phyloP scores from a whole-genome alignment of 805 yeast genomes.

The Debaryomyces tyrocola region DNA sequence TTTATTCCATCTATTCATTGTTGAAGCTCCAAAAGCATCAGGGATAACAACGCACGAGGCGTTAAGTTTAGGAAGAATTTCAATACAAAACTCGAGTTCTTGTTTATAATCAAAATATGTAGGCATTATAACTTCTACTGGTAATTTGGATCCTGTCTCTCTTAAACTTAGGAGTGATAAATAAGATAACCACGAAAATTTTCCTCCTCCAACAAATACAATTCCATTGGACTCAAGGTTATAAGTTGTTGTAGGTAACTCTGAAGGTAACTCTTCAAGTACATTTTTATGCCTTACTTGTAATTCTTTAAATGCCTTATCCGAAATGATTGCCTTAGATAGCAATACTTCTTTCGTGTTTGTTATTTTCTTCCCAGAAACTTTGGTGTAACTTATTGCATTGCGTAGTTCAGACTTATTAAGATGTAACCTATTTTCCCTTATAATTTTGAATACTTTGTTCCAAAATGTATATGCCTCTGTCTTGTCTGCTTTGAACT shows the following conservation, averaged over 20 bases:
- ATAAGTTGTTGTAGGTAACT: constrained; percentile 18
- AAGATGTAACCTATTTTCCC: constrained; percentile 14
- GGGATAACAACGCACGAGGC: constrained; percentile 65
- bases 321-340: constrained; percentile 25
- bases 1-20: constrained; percentile 31
- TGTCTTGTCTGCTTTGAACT: too few species aligned
- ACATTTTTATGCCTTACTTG: constrained; percentile 21
- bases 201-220: constrained; percentile 36
- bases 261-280: constrained; percentile 20
- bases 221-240: constrained; percentile 26
- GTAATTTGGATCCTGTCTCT: constrained; percentile 37
- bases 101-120: constrained; percentile 28
- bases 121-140: constrained; percentile 43
- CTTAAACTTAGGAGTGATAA: constrained; percentile 31
- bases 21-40: constrained; percentile 50
- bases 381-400: constrained; percentile 21
- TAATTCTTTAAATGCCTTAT: constrained; percentile 20
- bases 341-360: constrained; percentile 24
- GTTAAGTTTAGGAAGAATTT: constrained; percentile 57
- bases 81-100: constrained; percentile 49
- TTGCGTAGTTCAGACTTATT: constrained; percentile 11
- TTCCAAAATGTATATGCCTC: constrained; percentile 26
- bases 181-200: constrained; percentile 36
- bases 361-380: constrained; percentile 15
- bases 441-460: constrained; percentile 22